phyloP scores from a whole-genome alignment of 768 basidiomycete genomes.

The Suillus tomentosus region DNA sequence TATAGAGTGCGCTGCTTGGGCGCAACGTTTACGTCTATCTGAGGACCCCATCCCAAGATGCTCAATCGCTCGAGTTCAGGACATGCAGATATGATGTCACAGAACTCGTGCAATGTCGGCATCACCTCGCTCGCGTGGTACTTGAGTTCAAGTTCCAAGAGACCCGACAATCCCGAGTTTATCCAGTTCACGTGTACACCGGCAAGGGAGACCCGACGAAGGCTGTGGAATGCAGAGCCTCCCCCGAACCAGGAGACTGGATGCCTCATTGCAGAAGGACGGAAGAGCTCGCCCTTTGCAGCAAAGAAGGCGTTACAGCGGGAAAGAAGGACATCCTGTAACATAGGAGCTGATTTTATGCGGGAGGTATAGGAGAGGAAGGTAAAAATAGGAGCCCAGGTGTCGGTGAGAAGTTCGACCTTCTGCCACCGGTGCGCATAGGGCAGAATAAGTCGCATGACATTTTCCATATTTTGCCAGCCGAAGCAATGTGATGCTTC shows the following conservation, averaged over 20 bases:
- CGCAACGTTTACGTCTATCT: constrained; percentile 20
- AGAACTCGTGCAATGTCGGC: constrained; percentile 51
- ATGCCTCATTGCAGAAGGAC: constrained; percentile 39
- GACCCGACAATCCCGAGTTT: constrained; percentile 39
- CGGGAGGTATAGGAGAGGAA: constrained; percentile 46
- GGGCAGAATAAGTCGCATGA: constrained; percentile 47
- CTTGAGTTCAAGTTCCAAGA: constrained; percentile 52
- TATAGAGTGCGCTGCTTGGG: constrained; percentile 21
- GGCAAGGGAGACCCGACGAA: constrained; percentile 47
- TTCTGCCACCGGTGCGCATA: constrained; percentile 49
- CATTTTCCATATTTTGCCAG: constrained; percentile 44
- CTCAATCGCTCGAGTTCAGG: constrained; percentile 41
- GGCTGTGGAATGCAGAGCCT: constrained; percentile 31
- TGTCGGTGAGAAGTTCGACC: constrained; percentile 57
- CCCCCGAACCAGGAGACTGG: constrained; percentile 46
- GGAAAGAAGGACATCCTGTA: constrained; percentile 46
- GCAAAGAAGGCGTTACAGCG: constrained; percentile 64
- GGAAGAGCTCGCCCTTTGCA: constrained; percentile 43
- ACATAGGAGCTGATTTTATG: constrained; percentile 35
- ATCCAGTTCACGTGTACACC: constrained; percentile 64
- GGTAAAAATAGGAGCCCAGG: constrained; percentile 58
- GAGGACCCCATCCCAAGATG: constrained; percentile 58
- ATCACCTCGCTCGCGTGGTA: constrained; percentile 60
- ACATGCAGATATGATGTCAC: constrained; percentile 42
- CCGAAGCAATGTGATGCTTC: constrained; percentile 45